These are phyloP conservation scores for Juncus effusus DNA, from an alignment of 176 grass and related monocot genomes.

Conservation along the genomic window DNA sequence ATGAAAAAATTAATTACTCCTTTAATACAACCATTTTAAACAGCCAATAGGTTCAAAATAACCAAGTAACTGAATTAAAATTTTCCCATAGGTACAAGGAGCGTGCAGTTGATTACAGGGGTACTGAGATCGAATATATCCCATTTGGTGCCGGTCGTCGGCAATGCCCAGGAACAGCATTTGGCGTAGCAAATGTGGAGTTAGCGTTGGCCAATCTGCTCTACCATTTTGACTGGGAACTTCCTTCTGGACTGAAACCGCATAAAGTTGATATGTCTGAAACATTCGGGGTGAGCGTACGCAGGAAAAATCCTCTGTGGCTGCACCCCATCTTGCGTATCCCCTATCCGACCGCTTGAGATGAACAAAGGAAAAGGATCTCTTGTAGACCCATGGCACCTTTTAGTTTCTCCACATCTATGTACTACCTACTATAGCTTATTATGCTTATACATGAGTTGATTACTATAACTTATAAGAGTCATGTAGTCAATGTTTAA, in stretches of 20 bases:
- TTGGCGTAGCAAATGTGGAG: neutral
- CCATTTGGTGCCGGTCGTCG: neutral
- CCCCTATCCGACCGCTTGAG: neutral
- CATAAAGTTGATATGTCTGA: slow-evolving; percentile 28
- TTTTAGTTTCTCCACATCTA: no score
- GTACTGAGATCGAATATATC: neutral
- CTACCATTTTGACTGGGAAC: slow-evolving; percentile 30
- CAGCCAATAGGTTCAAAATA: no score
- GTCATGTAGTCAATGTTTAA: no score
- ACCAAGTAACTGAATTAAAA: no score
- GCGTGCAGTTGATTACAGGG: neutral
- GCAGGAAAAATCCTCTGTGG: slow-evolving; percentile 8
- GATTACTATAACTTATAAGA: no score
- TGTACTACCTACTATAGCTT: no score
- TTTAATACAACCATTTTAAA: no score
- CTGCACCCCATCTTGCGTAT: neutral
- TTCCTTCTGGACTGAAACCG: slow-evolving; percentile 7
- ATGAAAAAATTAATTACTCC: no score
- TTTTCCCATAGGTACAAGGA: neutral
- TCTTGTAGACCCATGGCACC: no score
- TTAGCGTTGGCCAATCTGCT: neutral
- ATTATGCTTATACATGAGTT: no score
- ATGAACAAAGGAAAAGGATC: no score
- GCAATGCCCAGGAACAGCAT: neutral
- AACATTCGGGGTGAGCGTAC: slow-evolving; percentile 1